A percentile compares a stretch with the other conserved stretches of the same genome.
These are phyloP conservation scores for Fusarium neocosmosporiellum DNA, from an alignment of 2,329 filamentous ascomycete genomes.

Conservation along the genomic window DNA sequence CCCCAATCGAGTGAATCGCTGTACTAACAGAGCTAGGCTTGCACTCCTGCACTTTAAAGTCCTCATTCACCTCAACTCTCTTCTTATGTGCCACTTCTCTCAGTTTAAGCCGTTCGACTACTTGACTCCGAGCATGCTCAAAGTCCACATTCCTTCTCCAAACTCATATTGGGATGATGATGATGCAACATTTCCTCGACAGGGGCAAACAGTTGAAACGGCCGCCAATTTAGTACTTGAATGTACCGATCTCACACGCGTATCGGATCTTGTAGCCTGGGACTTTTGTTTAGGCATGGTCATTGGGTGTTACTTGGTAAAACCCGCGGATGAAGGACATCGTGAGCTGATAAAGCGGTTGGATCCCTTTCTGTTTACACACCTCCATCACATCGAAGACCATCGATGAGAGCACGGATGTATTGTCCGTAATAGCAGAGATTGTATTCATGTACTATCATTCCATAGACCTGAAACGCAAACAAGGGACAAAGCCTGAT, in stretches of 20 bases:
- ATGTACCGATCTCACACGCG: not conserved
- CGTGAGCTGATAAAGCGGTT: not conserved
- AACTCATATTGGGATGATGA: not conserved
- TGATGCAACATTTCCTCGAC: not conserved
- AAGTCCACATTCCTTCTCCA: not conserved
- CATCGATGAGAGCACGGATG: not conserved
- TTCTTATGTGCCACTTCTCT: not conserved
- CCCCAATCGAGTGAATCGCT: too few relatives aligned
- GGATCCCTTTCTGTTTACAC: not conserved
- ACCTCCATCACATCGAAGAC: not conserved
- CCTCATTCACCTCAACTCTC: not conserved
- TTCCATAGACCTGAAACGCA: too few relatives aligned
- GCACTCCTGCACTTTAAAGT: not conserved
- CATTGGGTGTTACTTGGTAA: not conserved
- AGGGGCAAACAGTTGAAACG: not conserved
- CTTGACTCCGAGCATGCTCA: not conserved
- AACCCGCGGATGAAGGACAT: not conserved
- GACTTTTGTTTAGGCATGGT: not conserved
- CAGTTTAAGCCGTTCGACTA: not conserved
- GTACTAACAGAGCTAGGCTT: not conserved
- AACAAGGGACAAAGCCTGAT: too few relatives aligned
- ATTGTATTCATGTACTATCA: too few relatives aligned
- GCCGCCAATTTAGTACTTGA: not conserved
- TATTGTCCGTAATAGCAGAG: too few relatives aligned
- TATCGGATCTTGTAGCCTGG: not conserved